Evolutionary conservation across 805 yeast genomes (phyloP).

Genomic region (Candida silvatica): DNA sequence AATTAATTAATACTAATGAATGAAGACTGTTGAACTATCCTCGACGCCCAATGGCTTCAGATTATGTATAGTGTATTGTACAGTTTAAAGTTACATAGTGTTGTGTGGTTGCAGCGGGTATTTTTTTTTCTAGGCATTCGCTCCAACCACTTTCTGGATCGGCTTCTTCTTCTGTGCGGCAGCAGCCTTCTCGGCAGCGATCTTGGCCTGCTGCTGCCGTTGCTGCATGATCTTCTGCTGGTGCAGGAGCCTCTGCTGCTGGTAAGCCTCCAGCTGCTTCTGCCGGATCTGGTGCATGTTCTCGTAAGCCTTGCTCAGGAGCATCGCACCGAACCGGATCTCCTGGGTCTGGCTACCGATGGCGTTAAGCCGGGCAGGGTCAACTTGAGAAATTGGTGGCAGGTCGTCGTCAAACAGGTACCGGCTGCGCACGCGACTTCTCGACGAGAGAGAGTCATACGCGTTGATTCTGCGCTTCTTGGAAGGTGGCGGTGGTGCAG

Average conservation of each 20-base stretch:
- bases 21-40: too few relatives aligned
- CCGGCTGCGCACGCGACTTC: conserved; percentile 36
- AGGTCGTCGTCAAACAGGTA: conserved; percentile 43
- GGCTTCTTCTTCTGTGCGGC: too few relatives aligned
- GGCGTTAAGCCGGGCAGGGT: conserved; percentile 77
- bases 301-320: conserved; percentile 80
- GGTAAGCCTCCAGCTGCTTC: conserved; percentile 44
- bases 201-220: not conserved
- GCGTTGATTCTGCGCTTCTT: conserved; percentile 20
- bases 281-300: conserved; percentile 69
- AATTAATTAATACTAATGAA: conserved; percentile 1
- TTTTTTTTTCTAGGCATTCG: too few relatives aligned
- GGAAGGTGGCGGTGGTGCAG: conserved; percentile 2
- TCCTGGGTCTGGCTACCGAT: conserved; percentile 83
- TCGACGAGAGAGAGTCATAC: conserved; percentile 23
- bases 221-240: conserved; percentile 11
- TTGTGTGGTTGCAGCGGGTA: too few relatives aligned
- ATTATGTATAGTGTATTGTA: too few relatives aligned
- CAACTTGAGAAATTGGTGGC: conserved; percentile 43
- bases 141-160: too few relatives aligned
- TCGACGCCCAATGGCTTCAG: too few relatives aligned
- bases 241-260: conserved; percentile 22
- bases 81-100: too few relatives aligned
- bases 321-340: conserved; percentile 86
- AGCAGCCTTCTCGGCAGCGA: not conserved